These are phyloP conservation scores for Aschersonia sp. DNA, from an alignment of 2,329 filamentous ascomycete species.

Conservation along the genomic window DNA sequence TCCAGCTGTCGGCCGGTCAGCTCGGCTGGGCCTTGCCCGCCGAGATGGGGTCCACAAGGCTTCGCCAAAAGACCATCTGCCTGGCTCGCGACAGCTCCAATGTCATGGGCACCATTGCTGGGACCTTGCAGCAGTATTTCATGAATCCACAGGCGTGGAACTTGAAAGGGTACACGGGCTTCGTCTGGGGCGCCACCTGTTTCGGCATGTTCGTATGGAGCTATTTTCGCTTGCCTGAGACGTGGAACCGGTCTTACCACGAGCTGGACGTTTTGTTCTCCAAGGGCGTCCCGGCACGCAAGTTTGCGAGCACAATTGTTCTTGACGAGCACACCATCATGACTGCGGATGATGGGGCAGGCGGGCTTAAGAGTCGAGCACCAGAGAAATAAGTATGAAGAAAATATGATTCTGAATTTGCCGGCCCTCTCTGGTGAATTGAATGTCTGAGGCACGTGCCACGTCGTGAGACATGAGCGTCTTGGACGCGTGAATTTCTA, in stretches of 20 bases:
- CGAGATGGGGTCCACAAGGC: slow-evolving; percentile 15
- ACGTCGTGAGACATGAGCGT: no score
- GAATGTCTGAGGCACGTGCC: no score
- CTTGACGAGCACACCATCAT: not conserved
- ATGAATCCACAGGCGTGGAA: slow-evolving; percentile 17
- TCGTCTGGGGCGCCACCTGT: slow-evolving; percentile 12
- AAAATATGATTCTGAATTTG: no score
- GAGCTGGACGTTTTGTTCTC: slow-evolving; percentile 34
- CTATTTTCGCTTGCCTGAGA: slow-evolving; percentile 35
- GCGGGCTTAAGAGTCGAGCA: no score
- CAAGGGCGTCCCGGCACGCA: slow-evolving; percentile 19
- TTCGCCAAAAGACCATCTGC: slow-evolving; percentile 18
- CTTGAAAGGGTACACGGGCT: slow-evolving; percentile 23
- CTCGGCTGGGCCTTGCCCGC: slow-evolving; percentile 19
- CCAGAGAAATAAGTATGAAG: no score
- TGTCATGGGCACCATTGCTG: slow-evolving; percentile 8
- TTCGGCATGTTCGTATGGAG: slow-evolving; percentile 17
- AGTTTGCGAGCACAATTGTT: slow-evolving; percentile 6
- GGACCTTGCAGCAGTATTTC: slow-evolving; percentile 16
- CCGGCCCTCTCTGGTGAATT: no score
- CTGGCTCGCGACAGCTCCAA: slow-evolving; percentile 14
- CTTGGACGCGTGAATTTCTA: no score
- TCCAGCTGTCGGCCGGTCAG: slow-evolving; percentile 22
- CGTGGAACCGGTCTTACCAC: slow-evolving; percentile 33
- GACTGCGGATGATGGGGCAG: no score